These are phyloP conservation scores for Paxillus involutus DNA, from an alignment of 768 basidiomycete genomes.

Conservation along the genomic window DNA sequence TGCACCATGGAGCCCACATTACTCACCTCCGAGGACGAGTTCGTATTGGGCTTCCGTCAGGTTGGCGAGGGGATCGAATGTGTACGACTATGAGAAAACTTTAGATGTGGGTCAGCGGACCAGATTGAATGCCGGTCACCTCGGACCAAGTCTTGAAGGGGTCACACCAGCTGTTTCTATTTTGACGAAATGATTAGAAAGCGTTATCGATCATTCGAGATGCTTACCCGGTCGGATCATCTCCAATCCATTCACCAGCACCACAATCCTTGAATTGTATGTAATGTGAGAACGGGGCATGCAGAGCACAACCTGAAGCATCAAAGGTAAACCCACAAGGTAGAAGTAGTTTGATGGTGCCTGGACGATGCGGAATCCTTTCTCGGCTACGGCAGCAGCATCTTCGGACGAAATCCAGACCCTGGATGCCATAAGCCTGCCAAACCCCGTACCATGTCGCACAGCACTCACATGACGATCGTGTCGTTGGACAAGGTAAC, in stretches of 20 bases:
- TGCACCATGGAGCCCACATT: background rate
- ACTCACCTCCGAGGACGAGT: constrained; percentile 39
- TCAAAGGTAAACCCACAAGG: constrained; percentile 28
- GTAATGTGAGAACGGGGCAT: constrained; percentile 1
- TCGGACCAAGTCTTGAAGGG: constrained; percentile 54
- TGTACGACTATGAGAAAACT: constrained; percentile 37
- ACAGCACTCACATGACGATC: constrained; percentile 35
- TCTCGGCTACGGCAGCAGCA: constrained; percentile 36
- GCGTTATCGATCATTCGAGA: background rate
- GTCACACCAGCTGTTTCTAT: constrained; percentile 47
- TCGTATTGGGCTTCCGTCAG: constrained; percentile 34
- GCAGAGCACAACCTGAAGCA: background rate
- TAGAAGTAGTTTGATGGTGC: constrained; percentile 55
- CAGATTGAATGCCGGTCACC: constrained; percentile 25
- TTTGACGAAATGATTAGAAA: constrained; percentile 1
- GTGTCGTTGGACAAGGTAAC: constrained; percentile 42
- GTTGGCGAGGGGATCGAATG: constrained; percentile 50
- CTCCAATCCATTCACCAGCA: constrained; percentile 46
- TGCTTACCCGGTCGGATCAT: constrained; percentile 29
- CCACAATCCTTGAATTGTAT: constrained; percentile 40
- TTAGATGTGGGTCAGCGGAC: no score
- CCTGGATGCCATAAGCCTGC: constrained; percentile 16
- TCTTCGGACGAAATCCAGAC: constrained; percentile 49
- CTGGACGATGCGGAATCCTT: constrained; percentile 46
- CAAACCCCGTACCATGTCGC: background rate